Percentiles rank a stretch among this genome's conserved stretches.
phyloP scores from a whole-genome alignment of 768 basidiomycete species.

The Hypholoma fasciculare region DNA sequence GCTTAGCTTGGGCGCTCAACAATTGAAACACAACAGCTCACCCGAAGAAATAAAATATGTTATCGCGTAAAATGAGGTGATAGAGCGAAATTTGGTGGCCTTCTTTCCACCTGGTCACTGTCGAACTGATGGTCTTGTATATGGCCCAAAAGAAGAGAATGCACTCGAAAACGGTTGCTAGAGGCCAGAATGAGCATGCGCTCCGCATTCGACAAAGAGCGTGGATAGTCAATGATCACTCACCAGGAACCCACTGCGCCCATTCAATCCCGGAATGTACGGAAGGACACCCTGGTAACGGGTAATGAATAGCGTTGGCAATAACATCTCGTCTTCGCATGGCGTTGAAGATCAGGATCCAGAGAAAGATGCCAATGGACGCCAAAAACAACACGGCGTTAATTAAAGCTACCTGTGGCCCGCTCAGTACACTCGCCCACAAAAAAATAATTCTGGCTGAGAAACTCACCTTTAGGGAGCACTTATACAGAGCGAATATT shows the following conservation, averaged over 20 bases:
- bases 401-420: conserved; percentile 33
- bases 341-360: conserved; percentile 37
- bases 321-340: conserved; percentile 33
- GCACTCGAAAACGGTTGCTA: conserved; percentile 40
- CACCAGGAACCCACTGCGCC: conserved; percentile 44
- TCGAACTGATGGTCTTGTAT: conserved; percentile 29
- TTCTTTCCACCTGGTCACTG: conserved; percentile 19
- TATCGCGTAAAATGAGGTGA: conserved; percentile 37
- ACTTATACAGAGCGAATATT: conserved; percentile 40
- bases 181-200: neutral
- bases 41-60: conserved; percentile 44
- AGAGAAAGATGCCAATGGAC: conserved; percentile 39
- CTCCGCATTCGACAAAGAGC: no score
- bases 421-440: neutral
- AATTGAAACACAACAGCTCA: conserved; percentile 9
- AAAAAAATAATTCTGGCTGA: neutral
- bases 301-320: conserved; percentile 32
- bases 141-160: conserved; percentile 40
- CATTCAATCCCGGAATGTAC: conserved; percentile 41
- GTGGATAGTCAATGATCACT: neutral
- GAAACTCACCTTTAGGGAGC: conserved; percentile 30
- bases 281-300: conserved; percentile 39
- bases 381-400: conserved; percentile 36
- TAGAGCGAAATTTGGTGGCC: conserved; percentile 28
- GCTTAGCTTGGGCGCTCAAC: neutral